Percentiles rank a stretch among this genome's conserved stretches.
phyloP scores from a whole-genome alignment of 2,329 filamentous ascomycete species.

The Penicillium paneum region DNA sequence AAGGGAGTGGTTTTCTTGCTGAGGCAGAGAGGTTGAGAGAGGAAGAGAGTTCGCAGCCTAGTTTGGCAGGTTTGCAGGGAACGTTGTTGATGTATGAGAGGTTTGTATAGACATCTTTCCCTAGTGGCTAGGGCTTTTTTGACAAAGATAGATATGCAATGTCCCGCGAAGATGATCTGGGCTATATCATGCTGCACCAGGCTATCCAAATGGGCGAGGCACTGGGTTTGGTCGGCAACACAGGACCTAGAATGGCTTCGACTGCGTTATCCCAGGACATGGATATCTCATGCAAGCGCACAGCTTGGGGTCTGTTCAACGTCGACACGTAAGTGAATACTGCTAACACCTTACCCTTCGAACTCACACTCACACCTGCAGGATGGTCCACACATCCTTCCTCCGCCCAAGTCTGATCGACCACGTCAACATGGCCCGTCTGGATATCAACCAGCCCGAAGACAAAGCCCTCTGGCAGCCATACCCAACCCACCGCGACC shows the following conservation, averaged over 20 bases:
- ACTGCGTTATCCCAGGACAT: conserved; percentile 29
- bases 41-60: conserved; percentile 23
- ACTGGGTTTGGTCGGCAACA: conserved; percentile 32
- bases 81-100: conserved; percentile 38
- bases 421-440: conserved; percentile 32
- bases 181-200: conserved; percentile 38
- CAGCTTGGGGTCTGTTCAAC: conserved; percentile 40
- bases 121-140: neutral
- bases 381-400: conserved; percentile 37
- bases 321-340: conserved; percentile 35
- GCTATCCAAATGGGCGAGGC: conserved; percentile 35
- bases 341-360: neutral
- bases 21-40: conserved; percentile 35
- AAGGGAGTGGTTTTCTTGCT: conserved; percentile 36
- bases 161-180: conserved; percentile 36
- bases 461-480: conserved; percentile 29
- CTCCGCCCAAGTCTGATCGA: conserved; percentile 35
- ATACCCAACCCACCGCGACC: conserved; percentile 33
- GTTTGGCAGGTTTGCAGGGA: conserved; percentile 33
- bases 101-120: conserved; percentile 15
- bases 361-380: conserved; percentile 4
- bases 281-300: conserved; percentile 30
- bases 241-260: conserved; percentile 20
- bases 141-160: conserved; percentile 32
- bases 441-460: conserved; percentile 13